These are phyloP conservation scores for Claviceps sp. DNA, from an alignment of 2,329 filamentous ascomycete genomes.

Conservation along the genomic window DNA sequence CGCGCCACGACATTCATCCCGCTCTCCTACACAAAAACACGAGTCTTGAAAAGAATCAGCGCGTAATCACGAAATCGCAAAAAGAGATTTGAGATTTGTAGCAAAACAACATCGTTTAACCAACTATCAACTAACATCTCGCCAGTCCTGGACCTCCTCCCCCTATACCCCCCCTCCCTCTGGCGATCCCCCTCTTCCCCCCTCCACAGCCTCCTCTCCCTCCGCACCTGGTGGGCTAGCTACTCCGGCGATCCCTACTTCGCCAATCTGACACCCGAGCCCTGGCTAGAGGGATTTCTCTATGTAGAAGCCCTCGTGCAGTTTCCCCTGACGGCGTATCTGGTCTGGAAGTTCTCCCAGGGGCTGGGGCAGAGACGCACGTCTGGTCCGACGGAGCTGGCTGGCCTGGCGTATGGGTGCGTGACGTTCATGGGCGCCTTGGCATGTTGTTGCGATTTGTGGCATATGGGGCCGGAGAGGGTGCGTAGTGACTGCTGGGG, in stretches of 20 bases:
- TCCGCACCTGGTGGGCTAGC: slow-evolving; percentile 33
- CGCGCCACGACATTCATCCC: background rate
- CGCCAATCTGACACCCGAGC: slow-evolving; percentile 20
- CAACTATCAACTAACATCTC: background rate
- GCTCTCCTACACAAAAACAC: background rate
- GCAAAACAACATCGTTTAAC: background rate
- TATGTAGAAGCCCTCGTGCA: slow-evolving; percentile 36
- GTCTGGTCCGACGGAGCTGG: slow-evolving; percentile 31
- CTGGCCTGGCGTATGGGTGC: slow-evolving; percentile 37
- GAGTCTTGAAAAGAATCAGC: background rate
- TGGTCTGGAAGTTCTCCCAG: slow-evolving; percentile 26
- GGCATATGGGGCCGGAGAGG: slow-evolving; percentile 32
- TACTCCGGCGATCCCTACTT: slow-evolving; percentile 42
- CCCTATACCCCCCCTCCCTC: slow-evolving; percentile 36
- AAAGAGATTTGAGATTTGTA: background rate
- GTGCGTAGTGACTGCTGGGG: slow-evolving; percentile 26
- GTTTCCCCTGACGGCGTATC: slow-evolving; percentile 36
- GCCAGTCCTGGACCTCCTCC: slow-evolving; percentile 39
- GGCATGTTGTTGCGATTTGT: slow-evolving; percentile 37
- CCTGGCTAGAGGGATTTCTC: slow-evolving; percentile 39
- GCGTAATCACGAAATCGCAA: background rate
- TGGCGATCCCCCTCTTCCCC: slow-evolving; percentile 28
- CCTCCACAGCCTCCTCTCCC: slow-evolving; percentile 31
- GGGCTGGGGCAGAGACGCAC: slow-evolving; percentile 14
- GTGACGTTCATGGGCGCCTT: slow-evolving; percentile 38